phyloP scores from a whole-genome alignment of 1,139 yeast species.

The Yamadazyma oceani region DNA sequence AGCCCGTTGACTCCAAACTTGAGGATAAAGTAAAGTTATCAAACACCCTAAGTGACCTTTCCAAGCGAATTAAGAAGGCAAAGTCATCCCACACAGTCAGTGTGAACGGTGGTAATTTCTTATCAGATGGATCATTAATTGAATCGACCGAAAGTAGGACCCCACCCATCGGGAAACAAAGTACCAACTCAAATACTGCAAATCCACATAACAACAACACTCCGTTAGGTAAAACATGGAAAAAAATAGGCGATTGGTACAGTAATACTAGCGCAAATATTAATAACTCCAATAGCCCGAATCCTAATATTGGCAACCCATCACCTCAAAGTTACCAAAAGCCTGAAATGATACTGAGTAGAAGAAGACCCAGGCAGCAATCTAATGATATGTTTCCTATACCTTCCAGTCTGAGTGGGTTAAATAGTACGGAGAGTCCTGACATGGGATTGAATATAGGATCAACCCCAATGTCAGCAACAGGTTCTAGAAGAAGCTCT shows the following conservation, averaged over 20 bases:
- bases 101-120: conserved; percentile 26
- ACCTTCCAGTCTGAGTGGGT: background rate
- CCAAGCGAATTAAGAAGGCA: conserved; percentile 32
- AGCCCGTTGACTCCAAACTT: conserved; percentile 4
- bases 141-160: conserved; percentile 10
- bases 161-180: background rate
- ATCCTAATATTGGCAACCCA: conserved; percentile 2
- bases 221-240: conserved; percentile 26
- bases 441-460: background rate
- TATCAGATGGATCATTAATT: conserved; percentile 29
- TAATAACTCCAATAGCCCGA: conserved; percentile 24
- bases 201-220: conserved; percentile 5
- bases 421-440: background rate
- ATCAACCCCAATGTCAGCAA: background rate
- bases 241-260: conserved; percentile 72
- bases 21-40: conserved; percentile 16
- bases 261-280: conserved; percentile 1
- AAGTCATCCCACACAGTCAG: conserved; percentile 29
- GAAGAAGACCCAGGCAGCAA: conserved; percentile 42
- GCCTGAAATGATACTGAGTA: conserved; percentile 65
- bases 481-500: background rate
- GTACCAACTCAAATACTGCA: background rate
- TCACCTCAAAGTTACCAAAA: conserved; percentile 36
- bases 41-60: conserved; percentile 35
- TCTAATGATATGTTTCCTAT: conserved; percentile 12